Conservation (phyloP, 2,329 filamentous ascomycete species). For the Alternaria novae-zelandiae region DNA sequence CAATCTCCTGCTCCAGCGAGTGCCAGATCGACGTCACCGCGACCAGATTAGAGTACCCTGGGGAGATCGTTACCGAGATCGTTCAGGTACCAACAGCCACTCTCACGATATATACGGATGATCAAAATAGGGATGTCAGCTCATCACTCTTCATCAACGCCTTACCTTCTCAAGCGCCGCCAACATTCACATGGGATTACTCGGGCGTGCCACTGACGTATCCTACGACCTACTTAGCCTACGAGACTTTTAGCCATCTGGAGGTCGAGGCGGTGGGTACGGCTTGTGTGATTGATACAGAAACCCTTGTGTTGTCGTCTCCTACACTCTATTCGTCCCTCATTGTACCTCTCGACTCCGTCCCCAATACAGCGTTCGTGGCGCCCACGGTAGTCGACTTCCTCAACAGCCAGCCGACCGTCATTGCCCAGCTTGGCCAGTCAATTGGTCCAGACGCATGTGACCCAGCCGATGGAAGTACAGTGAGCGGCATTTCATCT, state of each 20-base stretch:
- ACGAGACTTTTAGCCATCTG: constrained; percentile 38
- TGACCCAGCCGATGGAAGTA: constrained; percentile 36
- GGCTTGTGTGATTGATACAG: constrained; percentile 25
- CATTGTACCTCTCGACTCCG: constrained; percentile 24
- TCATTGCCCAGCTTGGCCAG: constrained; percentile 36
- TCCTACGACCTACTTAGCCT: constrained; percentile 41
- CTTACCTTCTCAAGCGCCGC: constrained; percentile 16
- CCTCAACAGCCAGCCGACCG: constrained; percentile 38
- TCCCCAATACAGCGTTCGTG: constrained; percentile 32
- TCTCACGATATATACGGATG: constrained; percentile 30
- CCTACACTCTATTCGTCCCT: constrained; percentile 37
- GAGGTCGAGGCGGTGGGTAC: constrained; percentile 27
- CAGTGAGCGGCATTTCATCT: background rate
- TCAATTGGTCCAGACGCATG: constrained; percentile 39
- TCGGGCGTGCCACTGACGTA: constrained; percentile 36
- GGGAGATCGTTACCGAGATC: constrained; percentile 27
- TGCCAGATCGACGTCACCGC: constrained; percentile 45
- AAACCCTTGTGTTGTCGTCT: constrained; percentile 27
- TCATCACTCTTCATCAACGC: constrained; percentile 17
- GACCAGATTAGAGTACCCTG: constrained; percentile 36
- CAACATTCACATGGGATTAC: constrained; percentile 37
- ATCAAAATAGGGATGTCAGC: constrained; percentile 16
- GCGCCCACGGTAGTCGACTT: constrained; percentile 38
- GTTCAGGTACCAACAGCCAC: constrained; percentile 22
- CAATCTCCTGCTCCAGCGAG: constrained; percentile 30